A percentile compares a stretch with the other conserved stretches of the same genome.
These are phyloP conservation scores for Pythium sp. DNA, from an alignment of 352 stramenopile genomes.

Conservation along the genomic window DNA sequence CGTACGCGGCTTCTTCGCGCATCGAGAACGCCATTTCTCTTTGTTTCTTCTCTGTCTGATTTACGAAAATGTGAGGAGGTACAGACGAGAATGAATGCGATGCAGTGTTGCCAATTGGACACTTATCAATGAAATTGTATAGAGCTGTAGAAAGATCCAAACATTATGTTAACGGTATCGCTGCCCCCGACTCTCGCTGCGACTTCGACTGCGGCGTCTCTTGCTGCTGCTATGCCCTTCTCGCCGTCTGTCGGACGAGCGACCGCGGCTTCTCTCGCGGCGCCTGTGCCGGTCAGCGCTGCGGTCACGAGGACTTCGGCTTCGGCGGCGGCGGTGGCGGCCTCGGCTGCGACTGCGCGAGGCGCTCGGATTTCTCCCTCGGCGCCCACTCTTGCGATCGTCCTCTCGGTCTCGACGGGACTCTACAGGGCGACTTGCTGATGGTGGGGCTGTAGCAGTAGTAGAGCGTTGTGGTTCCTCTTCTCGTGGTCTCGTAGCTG, in stretches of 20 bases:
- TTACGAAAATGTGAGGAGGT: neutral
- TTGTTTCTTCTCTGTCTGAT: slow-evolving; percentile 1
- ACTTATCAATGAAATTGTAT: neutral
- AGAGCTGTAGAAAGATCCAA: neutral
- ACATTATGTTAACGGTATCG: slow-evolving; percentile 15
- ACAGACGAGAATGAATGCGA: neutral
- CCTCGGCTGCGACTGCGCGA: slow-evolving; percentile 20
- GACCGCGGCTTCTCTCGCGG: slow-evolving; percentile 16
- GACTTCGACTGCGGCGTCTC: slow-evolving; percentile 10
- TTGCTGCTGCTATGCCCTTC: neutral
- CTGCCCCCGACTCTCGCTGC: slow-evolving; percentile 11
- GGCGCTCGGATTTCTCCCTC: slow-evolving; percentile 11
- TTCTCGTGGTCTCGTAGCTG: neutral
- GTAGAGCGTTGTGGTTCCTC: neutral
- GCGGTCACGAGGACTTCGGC: slow-evolving; percentile 18
- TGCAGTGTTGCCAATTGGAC: neutral
- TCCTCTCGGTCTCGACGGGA: slow-evolving; percentile 1
- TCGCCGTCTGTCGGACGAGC: slow-evolving; percentile 15
- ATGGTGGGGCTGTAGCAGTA: neutral
- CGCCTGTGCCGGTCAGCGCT: neutral
- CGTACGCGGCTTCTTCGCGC: slow-evolving; percentile 30
- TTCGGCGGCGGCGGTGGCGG: slow-evolving; percentile 16
- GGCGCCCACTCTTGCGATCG: neutral
- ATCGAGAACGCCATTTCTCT: slow-evolving; percentile 1
- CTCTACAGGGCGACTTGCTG: neutral